A percentile compares a stretch with the other conserved stretches of the same genome.
phyloP scores from a whole-genome alignment of 2,329 filamentous ascomycete species.

The Simplicillium aogashimaense region DNA sequence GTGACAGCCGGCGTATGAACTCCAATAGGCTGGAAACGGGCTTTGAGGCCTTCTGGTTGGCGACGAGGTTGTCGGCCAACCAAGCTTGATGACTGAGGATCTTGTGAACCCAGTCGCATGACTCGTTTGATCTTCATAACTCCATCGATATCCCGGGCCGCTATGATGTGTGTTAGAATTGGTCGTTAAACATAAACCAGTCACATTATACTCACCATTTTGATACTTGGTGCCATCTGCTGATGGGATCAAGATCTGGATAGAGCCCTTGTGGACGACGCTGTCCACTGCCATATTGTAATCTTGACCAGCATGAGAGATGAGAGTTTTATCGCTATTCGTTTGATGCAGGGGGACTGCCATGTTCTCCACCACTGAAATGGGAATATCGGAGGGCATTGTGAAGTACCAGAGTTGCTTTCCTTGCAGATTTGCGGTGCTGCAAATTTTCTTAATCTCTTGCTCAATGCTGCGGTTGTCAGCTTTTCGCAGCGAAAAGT shows the following conservation, averaged over 20 bases:
- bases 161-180: slow-evolving; percentile 3
- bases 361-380: slow-evolving; percentile 56
- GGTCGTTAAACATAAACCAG: not conserved
- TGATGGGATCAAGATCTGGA: slow-evolving; percentile 52
- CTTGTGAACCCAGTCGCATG: slow-evolving; percentile 9
- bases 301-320: slow-evolving; percentile 53
- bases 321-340: slow-evolving; percentile 38
- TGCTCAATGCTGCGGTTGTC: slow-evolving; percentile 21
- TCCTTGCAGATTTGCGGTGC: slow-evolving; percentile 47
- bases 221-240: slow-evolving; percentile 43
- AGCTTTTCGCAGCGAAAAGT: not conserved
- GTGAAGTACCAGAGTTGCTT: slow-evolving; percentile 79
- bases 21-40: slow-evolving; percentile 59
- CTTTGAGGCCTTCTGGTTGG: slow-evolving; percentile 58
- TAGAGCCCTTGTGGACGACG: slow-evolving; percentile 36
- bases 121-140: slow-evolving; percentile 58
- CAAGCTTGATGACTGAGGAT: too few relatives aligned
- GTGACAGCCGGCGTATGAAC: slow-evolving; percentile 23
- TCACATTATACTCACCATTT: slow-evolving; percentile 31
- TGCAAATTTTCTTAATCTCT: slow-evolving; percentile 45
- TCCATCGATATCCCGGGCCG: slow-evolving; percentile 37
- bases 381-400: slow-evolving; percentile 58
- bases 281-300: slow-evolving; percentile 51
- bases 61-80: slow-evolving; percentile 35
- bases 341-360: slow-evolving; percentile 49